Conservation (phyloP, 2,329 filamentous ascomycete species). For the Diaporthe sp. region DNA sequence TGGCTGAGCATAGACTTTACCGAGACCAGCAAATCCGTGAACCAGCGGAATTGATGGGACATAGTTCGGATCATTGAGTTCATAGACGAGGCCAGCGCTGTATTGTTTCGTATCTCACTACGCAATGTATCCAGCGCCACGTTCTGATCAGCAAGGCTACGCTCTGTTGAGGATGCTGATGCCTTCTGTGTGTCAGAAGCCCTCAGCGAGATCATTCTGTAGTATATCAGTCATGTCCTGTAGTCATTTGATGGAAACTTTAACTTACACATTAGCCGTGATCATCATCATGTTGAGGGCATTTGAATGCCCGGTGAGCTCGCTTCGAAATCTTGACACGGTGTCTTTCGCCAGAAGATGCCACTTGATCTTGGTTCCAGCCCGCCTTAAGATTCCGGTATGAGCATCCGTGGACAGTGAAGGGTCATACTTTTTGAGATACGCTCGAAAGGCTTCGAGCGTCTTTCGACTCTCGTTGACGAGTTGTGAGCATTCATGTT, state of each 20-base stretch:
- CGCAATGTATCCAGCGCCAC: neutral
- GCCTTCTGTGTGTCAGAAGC: neutral
- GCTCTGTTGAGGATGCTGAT: neutral
- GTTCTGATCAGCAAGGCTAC: neutral
- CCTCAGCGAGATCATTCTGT: neutral
- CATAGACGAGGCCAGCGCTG: neutral
- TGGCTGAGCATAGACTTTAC: neutral
- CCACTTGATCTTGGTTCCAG: neutral
- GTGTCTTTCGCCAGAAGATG: neutral
- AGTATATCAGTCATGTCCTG: neutral
- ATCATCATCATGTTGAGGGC: conserved; percentile 1
- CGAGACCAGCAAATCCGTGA: neutral
- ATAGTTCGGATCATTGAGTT: neutral
- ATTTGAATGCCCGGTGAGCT: neutral
- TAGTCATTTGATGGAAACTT: no score
- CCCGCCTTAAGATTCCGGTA: neutral
- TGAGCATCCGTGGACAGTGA: neutral
- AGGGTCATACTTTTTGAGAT: neutral
- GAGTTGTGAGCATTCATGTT: neutral
- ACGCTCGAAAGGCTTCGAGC: neutral
- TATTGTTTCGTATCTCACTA: neutral
- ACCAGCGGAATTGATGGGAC: neutral
- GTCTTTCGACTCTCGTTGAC: neutral
- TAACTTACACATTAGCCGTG: neutral
- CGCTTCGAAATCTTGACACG: neutral